Percentiles rank a stretch among this genome's conserved stretches.
Conservation (phyloP, 2,329 filamentous ascomycete species). For the Juglanconis sp. region DNA sequence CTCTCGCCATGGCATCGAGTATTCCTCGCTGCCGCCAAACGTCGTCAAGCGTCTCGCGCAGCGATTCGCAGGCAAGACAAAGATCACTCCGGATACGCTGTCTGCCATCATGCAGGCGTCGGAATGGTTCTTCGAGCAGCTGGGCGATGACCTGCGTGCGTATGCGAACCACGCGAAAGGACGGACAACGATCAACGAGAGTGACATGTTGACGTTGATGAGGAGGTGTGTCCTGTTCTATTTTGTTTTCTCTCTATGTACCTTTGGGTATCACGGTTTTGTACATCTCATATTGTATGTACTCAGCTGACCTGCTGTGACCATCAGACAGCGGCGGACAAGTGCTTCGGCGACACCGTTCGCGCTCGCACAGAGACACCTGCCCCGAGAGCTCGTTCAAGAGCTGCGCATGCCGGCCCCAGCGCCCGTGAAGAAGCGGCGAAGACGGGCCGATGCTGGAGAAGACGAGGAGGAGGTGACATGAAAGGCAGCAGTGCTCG, state of each 20-base stretch:
- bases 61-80: constrained; percentile 66
- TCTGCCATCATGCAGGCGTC: constrained; percentile 74
- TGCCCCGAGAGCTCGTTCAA: constrained; percentile 79
- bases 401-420: constrained; percentile 71
- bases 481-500: constrained; percentile 23
- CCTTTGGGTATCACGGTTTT: constrained; percentile 14
- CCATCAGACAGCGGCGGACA: constrained; percentile 71
- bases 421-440: constrained; percentile 43
- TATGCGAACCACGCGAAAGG: constrained; percentile 75
- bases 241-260: constrained; percentile 13
- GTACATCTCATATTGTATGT: constrained; percentile 8
- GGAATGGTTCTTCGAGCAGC: constrained; percentile 90
- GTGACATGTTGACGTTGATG: constrained; percentile 79
- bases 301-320: constrained; percentile 4
- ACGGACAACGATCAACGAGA: constrained; percentile 81
- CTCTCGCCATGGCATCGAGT: constrained; percentile 71
- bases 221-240: constrained; percentile 60
- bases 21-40: constrained; percentile 68
- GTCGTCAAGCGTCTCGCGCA: constrained; percentile 73
- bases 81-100: constrained; percentile 71
- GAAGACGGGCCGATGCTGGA: constrained; percentile 33
- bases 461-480: constrained; percentile 42
- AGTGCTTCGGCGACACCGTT: constrained; percentile 72
- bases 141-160: constrained; percentile 72
- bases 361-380: constrained; percentile 76